A percentile compares a stretch with the other conserved stretches of the same genome.
These are phyloP conservation scores for Geranium incanum DNA, from an alignment of 441 rosid genomes.

Conservation along the genomic window DNA sequence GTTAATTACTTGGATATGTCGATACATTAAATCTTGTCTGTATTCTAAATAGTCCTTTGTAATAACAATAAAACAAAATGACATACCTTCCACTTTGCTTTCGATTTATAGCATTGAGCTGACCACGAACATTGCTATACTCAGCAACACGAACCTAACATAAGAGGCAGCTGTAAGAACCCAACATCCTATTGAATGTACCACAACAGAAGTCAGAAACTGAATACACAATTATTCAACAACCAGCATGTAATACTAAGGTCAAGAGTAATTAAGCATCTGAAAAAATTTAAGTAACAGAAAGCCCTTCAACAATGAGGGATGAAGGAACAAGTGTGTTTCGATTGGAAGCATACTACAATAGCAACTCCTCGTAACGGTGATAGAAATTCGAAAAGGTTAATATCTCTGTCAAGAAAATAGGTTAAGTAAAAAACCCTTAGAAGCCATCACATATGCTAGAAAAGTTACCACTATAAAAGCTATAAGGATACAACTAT, in stretches of 20 bases:
- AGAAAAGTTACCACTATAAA: too few species aligned
- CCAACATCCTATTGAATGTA: background rate
- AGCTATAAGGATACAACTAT: background rate
- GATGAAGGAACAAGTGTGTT: background rate
- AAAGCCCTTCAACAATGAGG: too few species aligned
- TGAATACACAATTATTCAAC: background rate
- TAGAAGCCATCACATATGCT: too few species aligned
- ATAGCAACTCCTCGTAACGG: background rate
- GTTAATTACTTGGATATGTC: too few species aligned
- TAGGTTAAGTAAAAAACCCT: too few species aligned
- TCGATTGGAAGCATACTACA: background rate
- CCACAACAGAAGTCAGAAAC: background rate
- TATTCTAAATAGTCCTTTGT: too few species aligned
- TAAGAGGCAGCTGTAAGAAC: slow-evolving; percentile 15
- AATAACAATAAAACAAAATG: background rate
- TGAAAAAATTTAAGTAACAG: background rate
- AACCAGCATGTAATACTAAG: background rate
- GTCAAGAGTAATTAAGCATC: background rate
- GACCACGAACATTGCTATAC: slow-evolving; percentile 86
- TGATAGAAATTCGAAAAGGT: too few species aligned
- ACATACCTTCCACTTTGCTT: slow-evolving; percentile 94
- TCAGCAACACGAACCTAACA: slow-evolving; percentile 90
- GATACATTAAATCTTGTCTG: too few species aligned
- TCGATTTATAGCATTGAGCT: slow-evolving; percentile 85
- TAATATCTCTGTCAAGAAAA: too few species aligned